A percentile compares a stretch with the other conserved stretches of the same genome.
phyloP scores from a whole-genome alignment of 2,329 filamentous ascomycete genomes.

The Stemphylium vesicarium region DNA sequence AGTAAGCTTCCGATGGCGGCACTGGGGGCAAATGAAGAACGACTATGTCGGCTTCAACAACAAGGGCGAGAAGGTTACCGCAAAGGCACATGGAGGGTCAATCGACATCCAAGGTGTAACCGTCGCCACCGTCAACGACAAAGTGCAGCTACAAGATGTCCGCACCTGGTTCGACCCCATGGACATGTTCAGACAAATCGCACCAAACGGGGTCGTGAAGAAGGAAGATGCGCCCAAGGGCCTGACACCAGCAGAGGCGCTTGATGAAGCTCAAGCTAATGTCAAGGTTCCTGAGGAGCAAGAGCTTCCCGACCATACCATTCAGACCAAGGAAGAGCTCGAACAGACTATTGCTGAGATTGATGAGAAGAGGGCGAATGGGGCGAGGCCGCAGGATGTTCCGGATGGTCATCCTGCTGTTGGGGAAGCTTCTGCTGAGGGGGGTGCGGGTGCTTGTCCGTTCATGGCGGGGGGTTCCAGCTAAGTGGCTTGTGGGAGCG shows the following conservation, averaged over 20 bases:
- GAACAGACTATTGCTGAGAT: conserved; percentile 13
- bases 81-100: conserved; percentile 64
- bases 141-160: conserved; percentile 63
- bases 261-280: conserved; percentile 29
- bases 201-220: conserved; percentile 56
- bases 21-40: conserved; percentile 71
- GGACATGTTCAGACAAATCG: conserved; percentile 71
- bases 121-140: conserved; percentile 66
- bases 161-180: conserved; percentile 71
- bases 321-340: conserved; percentile 19
- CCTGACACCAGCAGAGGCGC: conserved; percentile 36
- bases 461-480: conserved; percentile 9
- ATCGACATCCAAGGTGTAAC: conserved; percentile 71
- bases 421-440: background rate
- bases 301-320: conserved; percentile 18
- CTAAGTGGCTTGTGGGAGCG: background rate
- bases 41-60: conserved; percentile 70
- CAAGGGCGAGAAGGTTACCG: conserved; percentile 66
- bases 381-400: conserved; percentile 1
- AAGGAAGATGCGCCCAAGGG: conserved; percentile 50
- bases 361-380: conserved; percentile 12
- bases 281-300: conserved; percentile 21
- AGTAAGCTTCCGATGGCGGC: conserved; percentile 69
- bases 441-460: conserved; percentile 13
- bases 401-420: conserved; percentile 17